Base-by-base conservation (phyloP, 2,329 filamentous ascomycete species). In the Colletotrichum scovillei region DNA sequence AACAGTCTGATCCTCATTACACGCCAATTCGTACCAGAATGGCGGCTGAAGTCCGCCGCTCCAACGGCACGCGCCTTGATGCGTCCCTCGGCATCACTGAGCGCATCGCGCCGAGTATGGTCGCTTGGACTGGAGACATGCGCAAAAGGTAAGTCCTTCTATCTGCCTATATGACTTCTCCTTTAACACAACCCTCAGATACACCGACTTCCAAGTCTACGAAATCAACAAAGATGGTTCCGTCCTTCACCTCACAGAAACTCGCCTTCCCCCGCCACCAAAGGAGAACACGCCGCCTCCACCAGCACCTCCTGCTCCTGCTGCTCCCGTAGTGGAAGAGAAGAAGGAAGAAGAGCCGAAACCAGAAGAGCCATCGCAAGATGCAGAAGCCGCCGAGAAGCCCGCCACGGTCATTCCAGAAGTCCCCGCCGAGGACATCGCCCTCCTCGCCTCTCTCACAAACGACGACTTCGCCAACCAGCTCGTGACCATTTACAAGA, bases 181-280 rank as follows among this genome's bases (percentile, higher is more conserved):
- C 19, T 3, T 19, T 38, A n/a, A 22, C 5, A 2, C 24, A 30
- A 16, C 1, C 11, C 30, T 8, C 63, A 91, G 94, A 76, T 98
- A 95, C 82, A 96, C 95, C 4, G 95, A 98, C 81, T 98, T 98
- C 78, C 87, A 97, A 77, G 95, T 98, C 77, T 95, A 97, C 79
- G 95, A 98, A 82, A 96, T 98, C 75, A 85, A 89, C 24, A 91
- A 92, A 35, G 90, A 93, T 78, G 95, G 95, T 19, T 84, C 91
- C 67, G 94, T 97, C 16, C 82, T 97, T 65, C 94, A 96, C 81
- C 85, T 98, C 62, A 86, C 73, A 49, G 72, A 75, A 22, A 76
- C 74, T 22, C 57, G 64, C 28, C 38, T 75, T 14, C 66, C 67
- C 22, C 58, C 53, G 14, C 62, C 57, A n/a, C 74, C 66, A 8